Percentiles rank a stretch among this genome's conserved stretches.
Conservation (phyloP, 352 stramenopile genomes). For the Phytophthora pseudosyringae region DNA sequence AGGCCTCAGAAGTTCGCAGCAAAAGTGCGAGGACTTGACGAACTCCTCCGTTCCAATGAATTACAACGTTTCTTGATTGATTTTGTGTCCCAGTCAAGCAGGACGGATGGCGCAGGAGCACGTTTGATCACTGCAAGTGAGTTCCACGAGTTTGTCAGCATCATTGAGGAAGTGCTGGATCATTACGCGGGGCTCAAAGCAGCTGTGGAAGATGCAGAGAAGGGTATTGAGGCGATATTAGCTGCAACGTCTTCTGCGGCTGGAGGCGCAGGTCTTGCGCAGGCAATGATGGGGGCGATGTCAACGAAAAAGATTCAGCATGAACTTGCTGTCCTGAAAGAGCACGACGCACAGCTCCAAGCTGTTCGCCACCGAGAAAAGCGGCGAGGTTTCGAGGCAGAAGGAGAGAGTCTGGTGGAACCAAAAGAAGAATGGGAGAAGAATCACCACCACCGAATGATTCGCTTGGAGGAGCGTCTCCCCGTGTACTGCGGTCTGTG, state of each 20-base stretch:
- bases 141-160: conserved; percentile 61
- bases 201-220: conserved; percentile 63
- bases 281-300: conserved; percentile 50
- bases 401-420: conserved; percentile 31
- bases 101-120: conserved; percentile 15
- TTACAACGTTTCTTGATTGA: conserved; percentile 70
- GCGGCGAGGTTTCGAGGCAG: conserved; percentile 18
- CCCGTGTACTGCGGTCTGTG: conserved; percentile 71
- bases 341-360: conserved; percentile 44
- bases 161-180: conserved; percentile 63
- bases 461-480: conserved; percentile 36
- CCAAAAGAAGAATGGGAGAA: conserved; percentile 71
- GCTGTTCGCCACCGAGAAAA: conserved; percentile 28
- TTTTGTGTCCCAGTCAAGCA: conserved; percentile 45
- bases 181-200: conserved; percentile 51
- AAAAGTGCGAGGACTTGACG: conserved; percentile 52
- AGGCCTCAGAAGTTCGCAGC: conserved; percentile 45
- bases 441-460: conserved; percentile 72
- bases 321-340: conserved; percentile 53
- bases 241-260: conserved; percentile 22
- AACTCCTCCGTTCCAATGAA: conserved; percentile 45
- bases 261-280: conserved; percentile 40
- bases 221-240: conserved; percentile 56
- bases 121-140: conserved; percentile 40
- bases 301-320: conserved; percentile 65